A percentile compares a stretch with the other conserved stretches of the same genome.
Conservation (phyloP, 169 alveolate genomes). For the Eimeria acervulina region DNA sequence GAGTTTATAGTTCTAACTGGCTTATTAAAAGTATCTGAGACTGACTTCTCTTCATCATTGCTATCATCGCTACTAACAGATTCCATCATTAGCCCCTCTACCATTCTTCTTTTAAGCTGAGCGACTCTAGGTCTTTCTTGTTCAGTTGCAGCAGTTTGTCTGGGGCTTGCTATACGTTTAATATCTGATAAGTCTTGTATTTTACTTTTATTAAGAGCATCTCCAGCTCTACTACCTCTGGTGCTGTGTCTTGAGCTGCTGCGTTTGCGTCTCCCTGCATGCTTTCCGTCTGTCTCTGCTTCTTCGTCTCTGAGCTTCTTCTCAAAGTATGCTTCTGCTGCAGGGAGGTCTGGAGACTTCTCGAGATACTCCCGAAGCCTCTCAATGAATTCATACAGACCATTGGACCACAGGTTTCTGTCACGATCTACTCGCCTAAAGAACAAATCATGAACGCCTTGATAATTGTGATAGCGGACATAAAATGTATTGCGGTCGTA, state of each 20-base stretch:
- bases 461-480: constrained; percentile 71
- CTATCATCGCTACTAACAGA: background rate
- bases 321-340: background rate
- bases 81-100: constrained; percentile 55
- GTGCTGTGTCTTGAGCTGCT: too few relatives aligned
- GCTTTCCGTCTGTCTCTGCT: background rate
- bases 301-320: background rate
- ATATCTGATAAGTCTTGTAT: constrained; percentile 25
- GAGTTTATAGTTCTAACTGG: too few relatives aligned
- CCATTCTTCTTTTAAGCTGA: constrained; percentile 66
- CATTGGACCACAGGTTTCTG: constrained; percentile 83
- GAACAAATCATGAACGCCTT: constrained; percentile 33
- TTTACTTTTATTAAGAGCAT: background rate
- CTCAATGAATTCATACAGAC: constrained; percentile 84
- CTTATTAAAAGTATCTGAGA: too few relatives aligned
- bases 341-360: background rate
- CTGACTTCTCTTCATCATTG: too few relatives aligned
- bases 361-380: constrained; percentile 7
- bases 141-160: constrained; percentile 74
- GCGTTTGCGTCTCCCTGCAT: too few relatives aligned
- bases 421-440: constrained; percentile 81
- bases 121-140: constrained; percentile 43
- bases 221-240: background rate
- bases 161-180: constrained; percentile 41
- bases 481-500: constrained; percentile 71